These are phyloP conservation scores for Myriosclerotinia scirpicola DNA, from an alignment of 2,329 filamentous ascomycete species.

Conservation along the genomic window DNA sequence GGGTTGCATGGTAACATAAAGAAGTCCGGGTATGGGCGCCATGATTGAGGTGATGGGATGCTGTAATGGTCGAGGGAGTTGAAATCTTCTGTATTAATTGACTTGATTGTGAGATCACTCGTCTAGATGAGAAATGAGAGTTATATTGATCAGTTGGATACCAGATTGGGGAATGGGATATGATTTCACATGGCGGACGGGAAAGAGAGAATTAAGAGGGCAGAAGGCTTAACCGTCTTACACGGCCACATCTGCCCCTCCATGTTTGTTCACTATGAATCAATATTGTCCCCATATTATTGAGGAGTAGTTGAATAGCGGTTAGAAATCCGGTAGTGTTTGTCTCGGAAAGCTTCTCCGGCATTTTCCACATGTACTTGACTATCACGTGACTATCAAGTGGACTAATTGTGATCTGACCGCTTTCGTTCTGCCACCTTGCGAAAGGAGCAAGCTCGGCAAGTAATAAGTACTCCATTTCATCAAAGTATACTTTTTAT, in stretches of 20 bases:
- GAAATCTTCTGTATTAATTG: not conserved
- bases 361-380: not conserved
- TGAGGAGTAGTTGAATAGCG: not conserved
- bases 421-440: too few relatives aligned
- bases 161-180: not conserved
- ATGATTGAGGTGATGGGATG: constrained; percentile 5
- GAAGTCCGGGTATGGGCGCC: constrained; percentile 56
- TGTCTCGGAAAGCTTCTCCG: constrained; percentile 12
- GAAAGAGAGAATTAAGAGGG: not conserved
- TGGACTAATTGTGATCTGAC: too few relatives aligned
- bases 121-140: not conserved
- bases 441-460: too few relatives aligned
- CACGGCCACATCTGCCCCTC: constrained; percentile 17
- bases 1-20: constrained; percentile 87
- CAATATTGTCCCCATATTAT: constrained; percentile 11
- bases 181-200: not conserved
- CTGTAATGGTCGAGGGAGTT: not conserved
- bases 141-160: not conserved
- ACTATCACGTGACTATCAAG: too few relatives aligned
- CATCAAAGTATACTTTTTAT: not conserved
- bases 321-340: constrained; percentile 10
- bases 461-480: not conserved
- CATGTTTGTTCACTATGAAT: not conserved
- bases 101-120: not conserved
- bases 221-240: constrained; percentile 23